Percentiles rank a stretch among this genome's conserved stretches.
phyloP scores from a whole-genome alignment of 192 early-diverging fungal species.

The Coemansia sp. region DNA sequence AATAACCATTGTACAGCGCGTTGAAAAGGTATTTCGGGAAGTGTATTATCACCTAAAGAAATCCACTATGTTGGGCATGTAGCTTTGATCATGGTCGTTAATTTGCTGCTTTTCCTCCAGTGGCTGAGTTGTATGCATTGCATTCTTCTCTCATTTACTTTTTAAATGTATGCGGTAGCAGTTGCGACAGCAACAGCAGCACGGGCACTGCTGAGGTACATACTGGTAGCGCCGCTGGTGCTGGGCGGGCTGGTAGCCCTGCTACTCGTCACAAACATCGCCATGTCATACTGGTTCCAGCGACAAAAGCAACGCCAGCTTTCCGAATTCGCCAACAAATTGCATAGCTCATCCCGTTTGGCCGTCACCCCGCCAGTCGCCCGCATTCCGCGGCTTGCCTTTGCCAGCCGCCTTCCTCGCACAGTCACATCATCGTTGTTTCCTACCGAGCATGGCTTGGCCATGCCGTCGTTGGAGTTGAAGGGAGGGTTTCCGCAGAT shows the following conservation, averaged over 20 bases:
- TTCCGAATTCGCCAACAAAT: neutral
- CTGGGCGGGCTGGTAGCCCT: conserved; percentile 14
- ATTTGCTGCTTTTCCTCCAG: no score
- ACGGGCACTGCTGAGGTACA: conserved; percentile 23
- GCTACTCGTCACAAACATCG: conserved; percentile 38
- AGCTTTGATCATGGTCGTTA: no score
- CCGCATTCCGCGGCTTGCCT: conserved; percentile 28
- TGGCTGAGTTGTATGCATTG: no score
- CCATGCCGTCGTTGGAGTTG: conserved; percentile 4
- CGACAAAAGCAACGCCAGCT: conserved; percentile 1
- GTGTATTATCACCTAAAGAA: no score
- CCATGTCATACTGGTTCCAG: conserved; percentile 48
- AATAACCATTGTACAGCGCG: no score
- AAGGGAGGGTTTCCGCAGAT: neutral
- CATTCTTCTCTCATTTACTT: neutral
- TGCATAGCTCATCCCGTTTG: neutral
- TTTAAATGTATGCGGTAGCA: neutral
- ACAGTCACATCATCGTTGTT: conserved; percentile 8
- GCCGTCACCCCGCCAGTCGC: conserved; percentile 27
- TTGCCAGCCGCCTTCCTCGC: conserved; percentile 9
- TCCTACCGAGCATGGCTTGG: conserved; percentile 13
- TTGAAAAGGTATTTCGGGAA: no score
- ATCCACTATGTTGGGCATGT: no score
- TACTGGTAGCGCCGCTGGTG: conserved; percentile 20
- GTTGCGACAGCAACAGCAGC: neutral